Conservation (phyloP, 305 asterid genomes). For the Andrographis paniculata region DNA sequence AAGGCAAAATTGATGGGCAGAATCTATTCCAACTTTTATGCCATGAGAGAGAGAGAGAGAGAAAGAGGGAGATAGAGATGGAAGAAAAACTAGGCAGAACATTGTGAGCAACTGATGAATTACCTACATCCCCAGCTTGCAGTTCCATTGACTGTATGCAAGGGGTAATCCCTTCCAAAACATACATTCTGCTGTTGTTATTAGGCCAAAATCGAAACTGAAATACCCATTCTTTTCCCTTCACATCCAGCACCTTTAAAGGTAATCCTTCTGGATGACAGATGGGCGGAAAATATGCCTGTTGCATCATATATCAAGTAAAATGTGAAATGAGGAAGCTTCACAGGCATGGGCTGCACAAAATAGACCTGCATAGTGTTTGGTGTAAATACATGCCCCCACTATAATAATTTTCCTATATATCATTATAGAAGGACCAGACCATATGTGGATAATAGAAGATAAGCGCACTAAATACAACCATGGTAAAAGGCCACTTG, state of each 20-base stretch:
- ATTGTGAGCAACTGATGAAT: slow-evolving; percentile 22
- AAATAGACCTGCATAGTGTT: slow-evolving; percentile 14
- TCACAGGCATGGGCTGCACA: slow-evolving; percentile 12
- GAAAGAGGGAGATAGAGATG: too few species aligned
- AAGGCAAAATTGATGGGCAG: too few species aligned
- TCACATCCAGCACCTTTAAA: slow-evolving; percentile 63
- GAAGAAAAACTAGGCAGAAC: not conserved
- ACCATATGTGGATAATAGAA: too few species aligned
- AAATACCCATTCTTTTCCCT: slow-evolving; percentile 88
- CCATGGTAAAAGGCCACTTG: too few species aligned
- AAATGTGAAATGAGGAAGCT: slow-evolving; percentile 16
- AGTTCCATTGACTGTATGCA: slow-evolving; percentile 91
- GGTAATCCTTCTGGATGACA: slow-evolving; percentile 87
- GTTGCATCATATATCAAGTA: slow-evolving; percentile 23
- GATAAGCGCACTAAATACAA: too few species aligned
- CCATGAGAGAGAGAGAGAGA: too few species aligned
- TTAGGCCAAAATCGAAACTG: slow-evolving; percentile 99
- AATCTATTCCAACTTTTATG: too few species aligned
- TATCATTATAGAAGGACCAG: slow-evolving; percentile 3
- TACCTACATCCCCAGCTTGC: slow-evolving; percentile 99
- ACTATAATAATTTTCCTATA: slow-evolving; percentile 2
- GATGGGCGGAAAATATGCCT: slow-evolving; percentile 93
- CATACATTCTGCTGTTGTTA: slow-evolving; percentile 98
- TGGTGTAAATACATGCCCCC: slow-evolving; percentile 1
- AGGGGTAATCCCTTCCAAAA: slow-evolving; percentile 96